Conservation (phyloP, 225 moss, liverwort and hornwort species). For the Thuidium tamariscinum region DNA sequence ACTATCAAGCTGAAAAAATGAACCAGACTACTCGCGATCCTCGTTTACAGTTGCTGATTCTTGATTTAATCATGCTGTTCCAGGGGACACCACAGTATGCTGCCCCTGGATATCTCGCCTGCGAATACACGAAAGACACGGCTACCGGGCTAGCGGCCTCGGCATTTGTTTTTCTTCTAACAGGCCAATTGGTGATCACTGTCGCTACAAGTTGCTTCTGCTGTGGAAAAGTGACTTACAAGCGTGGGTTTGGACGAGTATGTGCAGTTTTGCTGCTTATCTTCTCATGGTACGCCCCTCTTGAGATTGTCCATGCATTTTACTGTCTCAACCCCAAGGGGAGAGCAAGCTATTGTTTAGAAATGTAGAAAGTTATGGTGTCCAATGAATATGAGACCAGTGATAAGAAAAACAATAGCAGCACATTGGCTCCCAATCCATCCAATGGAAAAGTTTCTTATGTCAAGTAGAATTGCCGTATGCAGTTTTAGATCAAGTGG, state of each 20-base stretch:
- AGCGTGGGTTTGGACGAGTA: conserved; percentile 13
- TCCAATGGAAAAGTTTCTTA: background rate
- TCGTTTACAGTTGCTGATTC: background rate
- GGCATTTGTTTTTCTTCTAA: conserved; percentile 54
- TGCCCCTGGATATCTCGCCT: conserved; percentile 23
- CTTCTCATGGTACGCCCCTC: conserved; percentile 33
- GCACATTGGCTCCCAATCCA: background rate
- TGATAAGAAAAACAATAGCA: background rate
- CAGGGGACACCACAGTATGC: background rate
- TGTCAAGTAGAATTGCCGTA: background rate
- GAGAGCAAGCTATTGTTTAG: background rate
- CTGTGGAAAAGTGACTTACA: conserved; percentile 19
- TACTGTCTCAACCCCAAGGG: background rate
- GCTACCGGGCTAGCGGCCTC: conserved; percentile 67
- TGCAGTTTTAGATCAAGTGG: background rate
- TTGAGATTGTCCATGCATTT: background rate
- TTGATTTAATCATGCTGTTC: background rate
- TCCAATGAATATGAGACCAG: background rate
- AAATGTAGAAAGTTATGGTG: background rate
- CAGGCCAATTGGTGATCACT: conserved; percentile 46
- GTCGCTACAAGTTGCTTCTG: conserved; percentile 29
- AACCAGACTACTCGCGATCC: background rate
- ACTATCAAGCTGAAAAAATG: background rate
- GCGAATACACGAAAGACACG: conserved; percentile 49
- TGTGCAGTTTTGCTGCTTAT: conserved; percentile 29